Base-by-base conservation (phyloP, 2,329 filamentous ascomycete genomes). In the Sporothrix sp. region DNA sequence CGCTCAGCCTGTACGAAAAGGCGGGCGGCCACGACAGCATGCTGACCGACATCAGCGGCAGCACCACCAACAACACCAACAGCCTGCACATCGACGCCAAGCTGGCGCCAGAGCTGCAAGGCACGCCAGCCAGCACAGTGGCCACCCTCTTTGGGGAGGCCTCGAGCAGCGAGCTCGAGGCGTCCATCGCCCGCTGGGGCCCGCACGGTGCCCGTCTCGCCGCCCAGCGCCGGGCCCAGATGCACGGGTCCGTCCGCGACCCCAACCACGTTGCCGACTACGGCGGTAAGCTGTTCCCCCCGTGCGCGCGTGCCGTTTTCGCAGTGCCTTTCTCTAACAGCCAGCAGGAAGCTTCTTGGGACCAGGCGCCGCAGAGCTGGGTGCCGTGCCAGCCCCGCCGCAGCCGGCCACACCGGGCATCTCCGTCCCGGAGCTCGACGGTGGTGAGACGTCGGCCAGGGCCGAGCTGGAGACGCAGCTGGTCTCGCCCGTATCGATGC, bases 391-490 rank as follows among this genome's bases (percentile, higher is more conserved):
- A 13, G 25, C 9, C 10, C 39, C 33, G 10, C 27, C 33, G 7
- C 42, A 32, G 13, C 25, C 25, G 4, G 46, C n/a, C 13, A 11
- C 8, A 7, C 10, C 44, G 5, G 21, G 37, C 10, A 20, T 43
- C 6, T 27, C 48, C 10, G 20, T 43, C 7, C 32, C 50, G 9
- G 56, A 57, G 40, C 56, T 57, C 2, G 56, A 57, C 32, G 44
- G 42, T 16, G 25, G 28, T 4, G 21, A 16, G 6, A 8, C 36
- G 3, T 8, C 37, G 2, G 30, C 40, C 8, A 8, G 52, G 8
- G 42, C 50, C 30, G 56, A 56, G 51, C 54, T 57, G 35, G 54
- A 56, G 39, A 51, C 56, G 20, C 18, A 9, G 43, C 50, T 21
- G 13, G 6, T 21, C 9, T 37, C 49, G 21, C 28, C 46, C 25